Conservation (phyloP, 441 rosid species). For the Gossypium gossypioides region DNA sequence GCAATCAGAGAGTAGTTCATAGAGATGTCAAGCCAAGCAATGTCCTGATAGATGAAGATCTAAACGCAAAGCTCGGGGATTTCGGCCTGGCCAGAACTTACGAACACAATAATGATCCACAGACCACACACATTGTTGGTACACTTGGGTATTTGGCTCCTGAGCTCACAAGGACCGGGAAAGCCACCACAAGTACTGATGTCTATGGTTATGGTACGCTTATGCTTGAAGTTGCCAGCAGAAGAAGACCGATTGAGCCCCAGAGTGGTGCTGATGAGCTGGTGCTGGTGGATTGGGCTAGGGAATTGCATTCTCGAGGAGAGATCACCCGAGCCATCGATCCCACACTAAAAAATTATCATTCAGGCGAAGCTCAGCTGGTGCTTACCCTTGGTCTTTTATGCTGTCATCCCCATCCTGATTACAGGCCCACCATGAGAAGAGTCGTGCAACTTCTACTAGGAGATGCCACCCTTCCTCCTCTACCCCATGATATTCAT, state of each 20-base stretch:
- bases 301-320: constrained; percentile 20
- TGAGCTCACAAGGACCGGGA: constrained; percentile 27
- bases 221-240: constrained; percentile 36
- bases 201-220: constrained; percentile 33
- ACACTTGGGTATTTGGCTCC: constrained; percentile 43
- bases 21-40: constrained; percentile 37
- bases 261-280: constrained; percentile 13
- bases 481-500: constrained; percentile 6
- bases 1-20: constrained; percentile 34
- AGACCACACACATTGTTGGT: constrained; percentile 31
- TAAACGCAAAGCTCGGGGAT: constrained; percentile 29
- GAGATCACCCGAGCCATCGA: constrained; percentile 19
- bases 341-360: constrained; percentile 7
- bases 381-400: constrained; percentile 28
- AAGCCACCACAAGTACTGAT: constrained; percentile 36
- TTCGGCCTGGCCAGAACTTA: constrained; percentile 33
- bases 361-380: constrained; percentile 20
- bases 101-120: constrained; percentile 26
- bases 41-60: constrained; percentile 25
- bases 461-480: constrained; percentile 17
- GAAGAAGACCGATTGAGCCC: constrained; percentile 29
- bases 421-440: constrained; percentile 25
- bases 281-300: constrained; percentile 27
- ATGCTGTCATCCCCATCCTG: constrained; percentile 26
- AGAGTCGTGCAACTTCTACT: constrained; percentile 9